Base-by-base conservation (phyloP, 495 filamentous ascomycete genomes). In the Trichoderma erinaceum region DNA sequence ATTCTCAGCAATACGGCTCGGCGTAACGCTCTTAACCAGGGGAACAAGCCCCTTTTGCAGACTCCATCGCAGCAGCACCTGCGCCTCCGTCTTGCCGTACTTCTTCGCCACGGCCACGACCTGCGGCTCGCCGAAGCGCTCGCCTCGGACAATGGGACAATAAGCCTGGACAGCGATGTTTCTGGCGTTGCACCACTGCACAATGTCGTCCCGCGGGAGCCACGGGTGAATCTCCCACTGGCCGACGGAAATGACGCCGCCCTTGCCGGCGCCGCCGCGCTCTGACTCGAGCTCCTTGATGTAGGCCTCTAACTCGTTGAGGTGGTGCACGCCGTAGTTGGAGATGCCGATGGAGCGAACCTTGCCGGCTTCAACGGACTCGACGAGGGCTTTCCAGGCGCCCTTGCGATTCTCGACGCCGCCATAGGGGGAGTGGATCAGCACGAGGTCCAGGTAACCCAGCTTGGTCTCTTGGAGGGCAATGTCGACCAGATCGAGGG, bases 181-280 rank as follows among this genome's bases (percentile, higher is more conserved):
- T 38, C 88, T 81, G 73, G 87, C 81, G 68, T 82, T 72, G 71
- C 89, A 88, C 90, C 93, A 97, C 64, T 86, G 81, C 13, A 87
- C 87, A 38, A 98, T 89, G 71, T 95, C 90, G 8, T 81, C 80
- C 13, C 93, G 82, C 4, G 86, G 81, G n/a, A 89, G 86, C 91
- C 92, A 97, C 1, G 93, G 93, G 74, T 98, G 94, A 21, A 97
- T 79, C 78, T 97, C 93, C 73, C 91, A 91, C 76, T 97, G 93
- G 13, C 90, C 91, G 10, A 97, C 90, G 65, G 86, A 88, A 72
- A 97, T 83, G 25, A 92, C 78, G 3, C 91, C 91, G 13, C 89
- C 92, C 66, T 83, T 87, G 10, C 89, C 90, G 70, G 84, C 82
- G 4, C 84, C 83, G 67, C 86, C 79, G 29, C 81, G 75, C 72